Conservation (phyloP, 805 yeast species). For the Candida michaelii region DNA sequence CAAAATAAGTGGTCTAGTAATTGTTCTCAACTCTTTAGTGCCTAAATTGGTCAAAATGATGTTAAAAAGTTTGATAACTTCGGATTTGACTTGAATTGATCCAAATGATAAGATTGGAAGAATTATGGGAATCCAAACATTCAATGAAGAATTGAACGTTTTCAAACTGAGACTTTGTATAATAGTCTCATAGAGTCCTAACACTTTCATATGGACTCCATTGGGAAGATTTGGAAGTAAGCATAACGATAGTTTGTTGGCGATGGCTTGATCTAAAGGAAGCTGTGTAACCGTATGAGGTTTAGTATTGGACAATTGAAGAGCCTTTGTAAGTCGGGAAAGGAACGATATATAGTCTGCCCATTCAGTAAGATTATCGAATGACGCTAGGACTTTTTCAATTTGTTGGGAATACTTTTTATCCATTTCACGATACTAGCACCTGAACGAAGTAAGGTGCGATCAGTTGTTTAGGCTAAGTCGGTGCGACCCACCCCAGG, state of each 20-base stretch:
- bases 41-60: constrained; percentile 50
- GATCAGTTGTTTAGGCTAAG: too few species aligned
- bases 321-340: constrained; percentile 72
- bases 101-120: constrained; percentile 87
- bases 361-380: constrained; percentile 90
- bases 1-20: constrained; percentile 69
- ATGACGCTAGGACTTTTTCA: constrained; percentile 19
- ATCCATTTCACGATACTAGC: constrained; percentile 10
- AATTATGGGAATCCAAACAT: constrained; percentile 90
- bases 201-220: constrained; percentile 90
- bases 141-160: constrained; percentile 53
- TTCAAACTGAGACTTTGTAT: constrained; percentile 63
- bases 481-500: too few species aligned
- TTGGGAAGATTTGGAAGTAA: constrained; percentile 81
- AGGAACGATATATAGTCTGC: constrained; percentile 94
- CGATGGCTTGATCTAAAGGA: constrained; percentile 66
- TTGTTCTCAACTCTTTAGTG: constrained; percentile 43
- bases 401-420: constrained; percentile 14
- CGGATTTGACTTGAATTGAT: constrained; percentile 83
- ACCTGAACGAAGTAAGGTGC: too few species aligned
- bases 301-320: constrained; percentile 36
- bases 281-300: constrained; percentile 45
- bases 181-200: constrained; percentile 71
- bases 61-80: constrained; percentile 60
- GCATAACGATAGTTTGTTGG: constrained; percentile 75